Conservation (phyloP, 768 basidiomycete species). For the Sarcodon aspratus region DNA sequence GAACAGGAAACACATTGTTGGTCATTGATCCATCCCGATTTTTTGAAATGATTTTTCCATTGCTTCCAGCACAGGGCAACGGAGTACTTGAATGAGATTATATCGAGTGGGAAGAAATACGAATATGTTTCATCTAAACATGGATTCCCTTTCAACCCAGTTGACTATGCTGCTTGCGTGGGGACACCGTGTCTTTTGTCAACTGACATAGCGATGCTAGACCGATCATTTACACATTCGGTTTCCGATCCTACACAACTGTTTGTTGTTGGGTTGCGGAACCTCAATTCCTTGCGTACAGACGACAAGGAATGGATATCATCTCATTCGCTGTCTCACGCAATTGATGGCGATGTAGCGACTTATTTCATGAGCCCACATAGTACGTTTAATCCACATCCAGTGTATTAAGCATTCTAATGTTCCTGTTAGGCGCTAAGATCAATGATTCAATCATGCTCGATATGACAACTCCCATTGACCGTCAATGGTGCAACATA, state of each 20-base stretch:
- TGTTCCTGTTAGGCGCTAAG: constrained; percentile 10
- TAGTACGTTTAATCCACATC: constrained; percentile 21
- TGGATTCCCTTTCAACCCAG: constrained; percentile 7
- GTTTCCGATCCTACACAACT: constrained; percentile 24
- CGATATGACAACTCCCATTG: constrained; percentile 22
- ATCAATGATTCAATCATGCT: constrained; percentile 27
- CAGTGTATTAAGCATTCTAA: constrained; percentile 1
- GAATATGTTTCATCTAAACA: constrained; percentile 13
- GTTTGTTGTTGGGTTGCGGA: constrained; percentile 28
- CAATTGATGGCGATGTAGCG: constrained; percentile 39
- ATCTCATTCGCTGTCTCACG: constrained; percentile 34
- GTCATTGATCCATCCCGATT: constrained; percentile 12
- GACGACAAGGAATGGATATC: constrained; percentile 26
- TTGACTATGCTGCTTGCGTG: constrained; percentile 9
- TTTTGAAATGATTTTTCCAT: neutral
- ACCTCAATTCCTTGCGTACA: constrained; percentile 22
- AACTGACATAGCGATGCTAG: constrained; percentile 37
- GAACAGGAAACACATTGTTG: constrained; percentile 47
- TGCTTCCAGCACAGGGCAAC: constrained; percentile 31
- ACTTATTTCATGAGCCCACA: constrained; percentile 40
- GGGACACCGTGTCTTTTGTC: constrained; percentile 34
- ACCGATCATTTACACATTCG: constrained; percentile 15
- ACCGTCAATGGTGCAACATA: constrained; percentile 8
- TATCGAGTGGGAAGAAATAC: constrained; percentile 3
- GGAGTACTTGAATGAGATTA: constrained; percentile 15